phyloP scores from a whole-genome alignment of 2,329 filamentous ascomycete genomes.

The Aspergillus sp. region DNA sequence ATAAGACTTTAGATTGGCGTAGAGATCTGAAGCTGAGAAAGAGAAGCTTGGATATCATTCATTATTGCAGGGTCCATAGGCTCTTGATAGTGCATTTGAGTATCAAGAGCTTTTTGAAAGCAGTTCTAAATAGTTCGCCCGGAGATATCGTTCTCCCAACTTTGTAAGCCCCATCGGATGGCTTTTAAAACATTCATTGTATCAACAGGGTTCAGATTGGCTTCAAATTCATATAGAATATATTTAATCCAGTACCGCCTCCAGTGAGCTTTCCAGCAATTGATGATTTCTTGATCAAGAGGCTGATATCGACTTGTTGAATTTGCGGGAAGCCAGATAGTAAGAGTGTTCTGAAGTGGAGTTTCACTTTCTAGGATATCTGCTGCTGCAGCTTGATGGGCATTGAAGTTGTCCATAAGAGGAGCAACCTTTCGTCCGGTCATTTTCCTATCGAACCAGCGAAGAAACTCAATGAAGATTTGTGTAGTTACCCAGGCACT shows the following conservation, averaged over 20 bases:
- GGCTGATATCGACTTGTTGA: constrained; percentile 4
- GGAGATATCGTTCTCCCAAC: constrained; percentile 5
- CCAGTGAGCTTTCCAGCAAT: neutral
- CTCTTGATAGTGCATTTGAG: neutral
- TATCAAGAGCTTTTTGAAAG: constrained; percentile 5
- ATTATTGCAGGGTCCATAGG: constrained; percentile 1
- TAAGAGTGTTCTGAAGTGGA: constrained; percentile 6
- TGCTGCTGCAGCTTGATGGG: constrained; percentile 4
- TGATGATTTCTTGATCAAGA: constrained; percentile 3
- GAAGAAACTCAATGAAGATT: constrained; percentile 1
- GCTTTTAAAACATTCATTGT: constrained; percentile 4
- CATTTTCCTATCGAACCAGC: constrained; percentile 8
- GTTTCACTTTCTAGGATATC: neutral
- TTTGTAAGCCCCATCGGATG: constrained; percentile 6
- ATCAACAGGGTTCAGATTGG: neutral
- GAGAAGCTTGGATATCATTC: neutral
- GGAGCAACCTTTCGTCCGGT: constrained; percentile 8
- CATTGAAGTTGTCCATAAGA: constrained; percentile 9
- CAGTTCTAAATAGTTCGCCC: constrained; percentile 1
- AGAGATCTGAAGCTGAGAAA: constrained; percentile 1
- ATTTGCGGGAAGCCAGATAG: constrained; percentile 6
- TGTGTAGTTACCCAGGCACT: neutral
- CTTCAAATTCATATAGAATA: neutral
- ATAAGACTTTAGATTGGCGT: constrained; percentile 3
- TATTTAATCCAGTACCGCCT: neutral